Evolutionary conservation across 305 asterid species (phyloP), one percentile per base, ranked within the genome.

Genomic region (Fraxinus dipetala): DNA sequence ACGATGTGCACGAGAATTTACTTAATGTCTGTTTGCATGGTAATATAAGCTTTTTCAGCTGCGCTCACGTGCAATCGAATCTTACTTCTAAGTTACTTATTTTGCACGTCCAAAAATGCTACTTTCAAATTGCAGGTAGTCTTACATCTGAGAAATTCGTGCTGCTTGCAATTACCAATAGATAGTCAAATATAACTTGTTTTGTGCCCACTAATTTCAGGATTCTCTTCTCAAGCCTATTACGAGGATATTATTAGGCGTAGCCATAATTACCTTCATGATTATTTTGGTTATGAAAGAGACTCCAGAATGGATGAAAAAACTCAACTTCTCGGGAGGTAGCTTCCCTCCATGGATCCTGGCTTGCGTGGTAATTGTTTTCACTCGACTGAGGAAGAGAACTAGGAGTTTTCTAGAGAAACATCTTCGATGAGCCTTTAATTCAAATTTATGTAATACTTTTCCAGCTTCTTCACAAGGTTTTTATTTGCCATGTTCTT

Each of bases 311-410:
- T 95, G 97, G 98, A 93, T 92, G 1, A 90, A 89, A 75, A 90
- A 89, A 81, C 72, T 96, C 77, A 90, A 90, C 88, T 86, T 93
- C 79, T 86, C 95, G 1, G 87, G 89, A 18, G 90, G 86, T 59
- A 82, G 84, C 28, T 79, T 94, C 79, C 94, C 99, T 77, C 97
- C 99, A 1, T 96, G 98, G 99, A 81, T 96, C 83, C 85, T 96
- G 81, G 99, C 98, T 54, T 92, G 97, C 24, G 99, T 30, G 5
- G 97, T 96, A 65, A 92, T 96, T 51, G 88, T 94, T 79, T 96
- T 96, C 92, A 92, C 95, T 70, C 97, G 99, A 81, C 51, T 96
- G 94, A 88, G 95, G 89, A 96, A 94, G 93, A 94, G 98, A 90
- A 94, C 97, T 26, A 90, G 79, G 89, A 84, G 75, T 83, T 88